Evolutionary conservation across 306 rosid genomes (phyloP), one percentile per base, ranked within the genome.

Genomic region (Neltuma alba): DNA sequence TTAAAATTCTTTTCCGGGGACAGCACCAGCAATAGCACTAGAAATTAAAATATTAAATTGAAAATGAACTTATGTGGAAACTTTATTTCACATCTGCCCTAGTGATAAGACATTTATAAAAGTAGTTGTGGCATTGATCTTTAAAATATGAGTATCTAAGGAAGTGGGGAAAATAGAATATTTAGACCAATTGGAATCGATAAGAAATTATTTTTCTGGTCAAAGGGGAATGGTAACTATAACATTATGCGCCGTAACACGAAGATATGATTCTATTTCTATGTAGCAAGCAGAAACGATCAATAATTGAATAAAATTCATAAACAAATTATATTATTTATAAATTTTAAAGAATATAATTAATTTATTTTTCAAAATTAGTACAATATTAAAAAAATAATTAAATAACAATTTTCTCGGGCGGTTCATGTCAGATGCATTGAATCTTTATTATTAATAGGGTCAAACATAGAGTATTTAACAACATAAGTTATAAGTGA

Each of bases 151-250:
- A 69, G 70, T 67, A 78, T 69, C 76, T 54, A 78, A 69, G 4
- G 44, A 40, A 69, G 58, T 78, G 69, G 82, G 82, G 61, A 69
- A 77, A 65, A 41, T 68, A 57, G 70, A 45, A 37, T 37, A 63
- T 63, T 44, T 23, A 18, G 21, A 60, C 14, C 67, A 20, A 31
- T 50, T 20, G 44, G 3, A 42, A 42, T 1, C 15, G 47, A 42
- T 1, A 42, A 1, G 15, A 42, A 14, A 37, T 42, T n/a, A n/a
- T n/a, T n/a, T 42, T 47, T 45, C 14, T 9, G n/a, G 41, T 12
- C 68, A 12, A 30, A 5, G 7, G 45, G 48, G 60, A 72, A 68
- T n/a, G 78, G 58, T 33, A n/a, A n/a, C n/a, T n/a, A n/a, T n/a
- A n/a, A n/a, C n/a, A n/a, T n/a, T n/a, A n/a, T n/a, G n/a, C n/a